Percentiles rank a stretch among this genome's conserved stretches.
Conservation (phyloP, 2,329 filamentous ascomycete species). For the Dothideomycetes sp. region DNA sequence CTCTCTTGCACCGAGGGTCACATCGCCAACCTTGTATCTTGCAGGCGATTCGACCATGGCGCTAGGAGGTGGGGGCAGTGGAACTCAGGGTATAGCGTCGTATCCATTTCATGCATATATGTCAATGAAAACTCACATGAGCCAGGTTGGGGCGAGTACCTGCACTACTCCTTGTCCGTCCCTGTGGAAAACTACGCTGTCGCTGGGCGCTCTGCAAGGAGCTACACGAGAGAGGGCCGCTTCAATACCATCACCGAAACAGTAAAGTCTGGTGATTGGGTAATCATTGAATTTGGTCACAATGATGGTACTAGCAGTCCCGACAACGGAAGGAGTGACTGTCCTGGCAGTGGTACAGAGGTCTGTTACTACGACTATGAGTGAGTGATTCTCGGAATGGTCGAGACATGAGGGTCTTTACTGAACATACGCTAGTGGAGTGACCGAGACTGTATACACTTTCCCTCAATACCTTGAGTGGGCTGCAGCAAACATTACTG, state of each 20-base stretch:
- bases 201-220: conserved; percentile 54
- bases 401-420: not conserved
- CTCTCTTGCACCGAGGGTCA: conserved; percentile 1
- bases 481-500: conserved; percentile 42
- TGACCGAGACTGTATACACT: conserved; percentile 46
- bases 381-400: not conserved
- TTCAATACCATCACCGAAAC: conserved; percentile 46
- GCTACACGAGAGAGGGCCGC: conserved; percentile 54
- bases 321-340: conserved; percentile 54
- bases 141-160: conserved; percentile 51
- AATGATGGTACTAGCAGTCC: conserved; percentile 53
- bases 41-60: conserved; percentile 55
- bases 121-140: not conserved
- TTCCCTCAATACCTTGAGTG: conserved; percentile 50
- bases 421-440: conserved; percentile 17
- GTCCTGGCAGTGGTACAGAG: conserved; percentile 42
- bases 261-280: conserved; percentile 49
- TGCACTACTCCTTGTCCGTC: conserved; percentile 40
- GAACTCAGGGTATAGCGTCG: conserved; percentile 26
- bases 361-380: conserved; percentile 44
- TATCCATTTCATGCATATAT: not conserved
- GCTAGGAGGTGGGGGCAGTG: conserved; percentile 31
- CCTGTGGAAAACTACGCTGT: conserved; percentile 54
- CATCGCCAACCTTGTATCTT: conserved; percentile 37
- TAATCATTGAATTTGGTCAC: conserved; percentile 62